phyloP scores from a whole-genome alignment of 768 basidiomycete species.

The Boletus pseudo-olivaceus region DNA sequence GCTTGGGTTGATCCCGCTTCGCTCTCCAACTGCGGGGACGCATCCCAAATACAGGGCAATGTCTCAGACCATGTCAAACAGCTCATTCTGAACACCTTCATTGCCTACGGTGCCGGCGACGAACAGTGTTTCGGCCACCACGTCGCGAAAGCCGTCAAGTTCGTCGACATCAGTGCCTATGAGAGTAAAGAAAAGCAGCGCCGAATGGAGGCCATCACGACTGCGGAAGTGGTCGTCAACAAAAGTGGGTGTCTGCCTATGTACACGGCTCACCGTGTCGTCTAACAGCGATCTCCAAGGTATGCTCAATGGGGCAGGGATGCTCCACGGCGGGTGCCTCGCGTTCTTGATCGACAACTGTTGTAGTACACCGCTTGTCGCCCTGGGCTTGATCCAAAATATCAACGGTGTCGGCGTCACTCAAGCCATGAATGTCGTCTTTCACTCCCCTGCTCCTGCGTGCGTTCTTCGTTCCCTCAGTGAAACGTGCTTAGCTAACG shows the following conservation, averaged over 20 bases:
- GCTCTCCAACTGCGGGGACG: constrained; percentile 56
- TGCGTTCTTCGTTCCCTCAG: constrained; percentile 33
- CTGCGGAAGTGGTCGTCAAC: constrained; percentile 59
- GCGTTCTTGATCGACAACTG: constrained; percentile 76
- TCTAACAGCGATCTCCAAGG: constrained; percentile 34
- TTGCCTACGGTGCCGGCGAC: constrained; percentile 66
- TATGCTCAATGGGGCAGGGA: constrained; percentile 74
- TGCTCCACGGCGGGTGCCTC: constrained; percentile 73
- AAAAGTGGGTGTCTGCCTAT: constrained; percentile 44
- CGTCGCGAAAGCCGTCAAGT: constrained; percentile 57
- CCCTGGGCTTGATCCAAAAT: constrained; percentile 56
- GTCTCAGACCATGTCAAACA: constrained; percentile 62
- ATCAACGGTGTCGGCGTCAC: constrained; percentile 74
- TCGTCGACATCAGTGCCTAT: constrained; percentile 56
- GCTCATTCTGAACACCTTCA: constrained; percentile 63
- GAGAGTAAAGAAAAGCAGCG: constrained; percentile 46
- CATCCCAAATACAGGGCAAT: constrained; percentile 58
- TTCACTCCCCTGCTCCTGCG: constrained; percentile 66
- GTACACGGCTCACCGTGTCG: neutral
- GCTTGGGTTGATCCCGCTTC: constrained; percentile 65
- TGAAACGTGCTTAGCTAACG: constrained; percentile 5
- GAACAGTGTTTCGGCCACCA: constrained; percentile 58
- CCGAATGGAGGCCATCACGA: constrained; percentile 55
- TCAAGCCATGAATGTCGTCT: constrained; percentile 64
- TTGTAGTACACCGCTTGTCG: constrained; percentile 65